Evolutionary conservation across 768 basidiomycete species (phyloP), one percentile per base, ranked within the genome.

Genomic region (Suillus alpinus): DNA sequence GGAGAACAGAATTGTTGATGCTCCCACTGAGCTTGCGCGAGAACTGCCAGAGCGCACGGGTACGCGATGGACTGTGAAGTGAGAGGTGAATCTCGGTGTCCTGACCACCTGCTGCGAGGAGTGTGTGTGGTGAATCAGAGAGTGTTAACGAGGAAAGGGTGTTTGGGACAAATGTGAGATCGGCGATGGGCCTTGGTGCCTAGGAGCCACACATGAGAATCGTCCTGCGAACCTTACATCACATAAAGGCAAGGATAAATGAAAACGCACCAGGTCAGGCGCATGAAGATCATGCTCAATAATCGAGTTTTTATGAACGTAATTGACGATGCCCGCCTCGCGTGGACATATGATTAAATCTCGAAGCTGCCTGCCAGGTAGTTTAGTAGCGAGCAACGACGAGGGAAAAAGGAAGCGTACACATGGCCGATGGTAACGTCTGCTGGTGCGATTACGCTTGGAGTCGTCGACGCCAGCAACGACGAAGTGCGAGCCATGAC

Each of bases 51-150:
- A 79, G 58, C 13, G 62, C 47, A 60, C 23, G 58, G 18, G 62
- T 63, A 51, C 59, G 60, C 50, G 67, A 63, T 13, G 71, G 61
- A 12, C 47, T 65, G 56, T 80, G 82, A 64, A 82, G 73, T 65
- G 87, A 88, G 12, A 91, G 75, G 64, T 90, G 84, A 3, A 91
- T 79, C 68, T 91, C 87, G 2, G 87, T 83, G 5, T 88, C 85
- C 67, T 88, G 88, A 5, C 89, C 89, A 63, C 89, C 89, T 16
- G 86, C 88, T 36, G 89, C 89, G n/a, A 90, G 75, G n/a, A 91
- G 80, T 0, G 81, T 83, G 41, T 83, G 80, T 2, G 52, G 20
- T 2, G 53, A 55, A 53, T 83, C 75, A 0, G 80, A 76, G 36
- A 90, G 68, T 3, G 70, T 76, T 14, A 88, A 77, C 0, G 85